Evolutionary conservation across 371 early-diverging fungal genomes (phyloP).

Genomic region (Apophysomyces sp.): DNA sequence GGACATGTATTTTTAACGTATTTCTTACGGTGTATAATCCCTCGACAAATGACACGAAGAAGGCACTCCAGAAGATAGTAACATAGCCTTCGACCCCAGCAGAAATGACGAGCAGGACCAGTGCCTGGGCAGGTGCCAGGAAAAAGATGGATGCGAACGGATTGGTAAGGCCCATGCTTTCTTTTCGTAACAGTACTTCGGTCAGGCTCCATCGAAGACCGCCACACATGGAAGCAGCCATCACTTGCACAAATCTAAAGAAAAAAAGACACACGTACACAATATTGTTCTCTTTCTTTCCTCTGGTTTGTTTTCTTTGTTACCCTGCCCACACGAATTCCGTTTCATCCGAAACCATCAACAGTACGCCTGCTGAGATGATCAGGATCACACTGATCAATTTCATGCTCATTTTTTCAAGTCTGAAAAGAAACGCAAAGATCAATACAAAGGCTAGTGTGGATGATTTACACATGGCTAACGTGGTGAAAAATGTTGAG

Average conservation of each 20-base stretch:
- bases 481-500: neutral
- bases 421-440: slow-evolving; percentile 84
- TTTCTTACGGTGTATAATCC: slow-evolving; percentile 41
- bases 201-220: slow-evolving; percentile 90
- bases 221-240: slow-evolving; percentile 79
- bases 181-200: slow-evolving; percentile 80
- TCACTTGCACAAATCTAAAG: slow-evolving; percentile 53
- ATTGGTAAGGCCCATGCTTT: slow-evolving; percentile 73
- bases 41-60: slow-evolving; percentile 39
- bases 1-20: neutral
- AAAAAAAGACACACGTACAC: neutral
- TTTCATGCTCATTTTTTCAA: slow-evolving; percentile 73
- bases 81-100: slow-evolving; percentile 62
- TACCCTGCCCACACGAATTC: slow-evolving; percentile 72
- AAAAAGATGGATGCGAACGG: slow-evolving; percentile 81
- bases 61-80: slow-evolving; percentile 52
- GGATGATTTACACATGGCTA: slow-evolving; percentile 91
- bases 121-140: slow-evolving; percentile 73
- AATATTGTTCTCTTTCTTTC: neutral
- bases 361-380: slow-evolving; percentile 76
- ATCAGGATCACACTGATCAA: slow-evolving; percentile 72
- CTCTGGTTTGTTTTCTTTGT: neutral
- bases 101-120: slow-evolving; percentile 63
- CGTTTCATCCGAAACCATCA: slow-evolving; percentile 86
- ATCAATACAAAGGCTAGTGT: slow-evolving; percentile 85